Conservation (phyloP, 2,329 filamentous ascomycete species). For the Aspergillus puulaauensis region DNA sequence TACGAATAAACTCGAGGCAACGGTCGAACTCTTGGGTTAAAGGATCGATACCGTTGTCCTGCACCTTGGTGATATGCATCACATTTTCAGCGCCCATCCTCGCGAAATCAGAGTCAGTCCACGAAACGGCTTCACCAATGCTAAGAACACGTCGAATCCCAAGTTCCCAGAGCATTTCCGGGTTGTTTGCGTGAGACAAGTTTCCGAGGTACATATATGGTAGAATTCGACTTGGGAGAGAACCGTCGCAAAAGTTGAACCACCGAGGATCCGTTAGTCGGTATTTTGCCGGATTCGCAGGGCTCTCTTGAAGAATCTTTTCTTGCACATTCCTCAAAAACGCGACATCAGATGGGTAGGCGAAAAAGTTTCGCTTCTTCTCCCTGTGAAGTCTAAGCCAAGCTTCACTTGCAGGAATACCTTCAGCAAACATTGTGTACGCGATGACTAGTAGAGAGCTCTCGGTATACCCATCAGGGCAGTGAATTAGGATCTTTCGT, state of each 20-base stretch:
- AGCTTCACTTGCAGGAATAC: constrained; percentile 74
- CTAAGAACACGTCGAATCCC: constrained; percentile 87
- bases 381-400: constrained; percentile 83
- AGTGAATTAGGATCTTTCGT: constrained; percentile 82
- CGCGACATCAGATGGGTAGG: constrained; percentile 85
- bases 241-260: constrained; percentile 83
- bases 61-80: constrained; percentile 78
- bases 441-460: constrained; percentile 84
- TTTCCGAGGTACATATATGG: constrained; percentile 98
- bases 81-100: constrained; percentile 77
- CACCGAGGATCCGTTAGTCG: constrained; percentile 64
- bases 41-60: constrained; percentile 95
- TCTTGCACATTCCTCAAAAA: constrained; percentile 75
- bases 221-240: constrained; percentile 81
- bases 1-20: constrained; percentile 91
- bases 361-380: constrained; percentile 89
- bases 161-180: constrained; percentile 72
- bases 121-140: constrained; percentile 83
- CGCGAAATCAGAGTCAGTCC: constrained; percentile 69
- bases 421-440: constrained; percentile 91
- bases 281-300: constrained; percentile 25
- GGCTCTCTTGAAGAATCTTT: constrained; percentile 63
- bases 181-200: constrained; percentile 89
- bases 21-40: constrained; percentile 80
- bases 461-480: constrained; percentile 94